phyloP scores from a whole-genome alignment of 2,329 filamentous ascomycete species.

The Talaromyces verruculosus region DNA sequence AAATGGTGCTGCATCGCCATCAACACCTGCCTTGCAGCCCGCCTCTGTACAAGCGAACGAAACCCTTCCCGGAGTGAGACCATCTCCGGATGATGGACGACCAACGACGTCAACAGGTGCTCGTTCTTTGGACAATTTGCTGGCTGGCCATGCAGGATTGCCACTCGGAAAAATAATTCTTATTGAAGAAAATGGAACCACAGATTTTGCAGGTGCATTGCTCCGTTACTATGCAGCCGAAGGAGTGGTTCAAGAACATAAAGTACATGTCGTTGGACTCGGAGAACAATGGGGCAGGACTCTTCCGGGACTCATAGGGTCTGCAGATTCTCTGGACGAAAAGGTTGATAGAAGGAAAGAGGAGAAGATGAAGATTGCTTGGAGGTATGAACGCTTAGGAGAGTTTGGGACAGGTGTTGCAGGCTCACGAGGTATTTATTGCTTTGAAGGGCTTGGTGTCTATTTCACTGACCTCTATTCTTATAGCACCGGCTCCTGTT shows the following conservation, averaged over 20 bases:
- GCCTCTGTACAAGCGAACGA: constrained; percentile 29
- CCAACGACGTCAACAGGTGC: constrained; percentile 90
- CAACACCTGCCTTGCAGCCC: constrained; percentile 29
- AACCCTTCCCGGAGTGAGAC: constrained; percentile 61
- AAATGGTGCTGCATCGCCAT: constrained; percentile 35
- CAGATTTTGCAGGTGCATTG: constrained; percentile 84
- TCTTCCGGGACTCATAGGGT: constrained; percentile 69
- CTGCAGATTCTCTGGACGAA: constrained; percentile 48
- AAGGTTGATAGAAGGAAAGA: constrained; percentile 46
- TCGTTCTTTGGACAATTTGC: constrained; percentile 75
- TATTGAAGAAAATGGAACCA: constrained; percentile 86
- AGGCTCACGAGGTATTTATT: constrained; percentile 60
- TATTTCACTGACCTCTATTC: constrained; percentile 24
- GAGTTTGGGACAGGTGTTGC: constrained; percentile 61
- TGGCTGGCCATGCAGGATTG: constrained; percentile 84
- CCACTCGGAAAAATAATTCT: constrained; percentile 77
- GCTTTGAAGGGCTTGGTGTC: constrained; percentile 1
- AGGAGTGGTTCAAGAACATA: constrained; percentile 86
- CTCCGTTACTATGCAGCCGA: constrained; percentile 90
- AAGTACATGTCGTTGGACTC: constrained; percentile 79
- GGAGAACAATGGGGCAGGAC: constrained; percentile 79
- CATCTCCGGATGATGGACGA: constrained; percentile 85
- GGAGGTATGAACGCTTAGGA: constrained; percentile 87
- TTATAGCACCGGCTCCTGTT: constrained; percentile 30
- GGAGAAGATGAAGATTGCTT: constrained; percentile 98